Conservation (phyloP, 1,284 basidiomycete species). For the Ceratobasidium theobromae region DNA sequence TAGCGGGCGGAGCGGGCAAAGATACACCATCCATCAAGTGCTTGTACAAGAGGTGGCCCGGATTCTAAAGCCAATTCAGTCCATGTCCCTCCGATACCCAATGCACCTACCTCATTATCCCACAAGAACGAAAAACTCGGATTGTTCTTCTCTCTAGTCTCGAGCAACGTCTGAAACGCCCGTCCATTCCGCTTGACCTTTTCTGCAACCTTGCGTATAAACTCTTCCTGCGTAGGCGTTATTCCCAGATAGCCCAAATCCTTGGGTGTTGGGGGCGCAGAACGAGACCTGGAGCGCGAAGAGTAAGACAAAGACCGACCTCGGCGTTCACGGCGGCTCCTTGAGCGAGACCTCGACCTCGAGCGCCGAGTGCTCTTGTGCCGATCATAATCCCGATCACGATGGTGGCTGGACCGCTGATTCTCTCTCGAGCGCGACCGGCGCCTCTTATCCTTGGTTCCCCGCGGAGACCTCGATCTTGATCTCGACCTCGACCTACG, state of each 20-base stretch:
- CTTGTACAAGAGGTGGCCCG: conserved; percentile 57
- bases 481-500: conserved; percentile 1
- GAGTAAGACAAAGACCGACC: conserved; percentile 32
- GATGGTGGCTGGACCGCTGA: conserved; percentile 34
- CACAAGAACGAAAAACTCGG: conserved; percentile 80
- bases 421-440: conserved; percentile 22
- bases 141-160: conserved; percentile 77
- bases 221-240: conserved; percentile 53
- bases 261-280: conserved; percentile 37
- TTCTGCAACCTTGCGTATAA: conserved; percentile 81
- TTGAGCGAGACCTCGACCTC: conserved; percentile 41
- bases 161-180: conserved; percentile 73
- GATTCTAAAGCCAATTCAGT: conserved; percentile 57
- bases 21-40: conserved; percentile 40
- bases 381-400: conserved; percentile 31
- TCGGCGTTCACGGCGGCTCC: conserved; percentile 14
- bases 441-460: conserved; percentile 14
- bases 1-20: conserved; percentile 56
- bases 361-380: conserved; percentile 41
- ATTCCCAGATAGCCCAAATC: conserved; percentile 34
- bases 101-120: conserved; percentile 59
- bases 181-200: conserved; percentile 80
- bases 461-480: conserved; percentile 1
- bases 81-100: neutral
- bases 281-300: conserved; percentile 39